Evolutionary conservation across 2,329 filamentous ascomycete genomes (phyloP).

Genomic region (Colletotrichum brevisporum): DNA sequence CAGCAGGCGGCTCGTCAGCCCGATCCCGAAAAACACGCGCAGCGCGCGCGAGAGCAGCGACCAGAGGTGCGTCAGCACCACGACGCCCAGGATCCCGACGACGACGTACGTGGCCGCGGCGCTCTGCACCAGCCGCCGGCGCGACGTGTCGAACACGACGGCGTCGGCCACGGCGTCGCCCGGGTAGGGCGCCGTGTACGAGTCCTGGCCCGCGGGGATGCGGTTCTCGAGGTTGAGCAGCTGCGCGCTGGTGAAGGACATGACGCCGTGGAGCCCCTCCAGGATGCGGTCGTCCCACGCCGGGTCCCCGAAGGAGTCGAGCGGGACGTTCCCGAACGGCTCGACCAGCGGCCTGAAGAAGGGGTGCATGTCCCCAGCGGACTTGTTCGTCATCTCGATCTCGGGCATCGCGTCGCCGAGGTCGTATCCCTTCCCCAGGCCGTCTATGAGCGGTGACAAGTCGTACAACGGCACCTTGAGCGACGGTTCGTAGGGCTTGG

Average conservation of each 20-base stretch:
- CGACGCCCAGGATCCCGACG: conserved; percentile 4
- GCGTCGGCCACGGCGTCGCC: neutral
- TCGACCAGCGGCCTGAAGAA: conserved; percentile 3
- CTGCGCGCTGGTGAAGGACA: conserved; percentile 10
- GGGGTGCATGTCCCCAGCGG: neutral
- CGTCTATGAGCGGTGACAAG: neutral
- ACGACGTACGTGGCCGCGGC: conserved; percentile 4
- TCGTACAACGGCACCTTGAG: conserved; percentile 7
- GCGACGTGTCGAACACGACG: neutral
- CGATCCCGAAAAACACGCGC: neutral
- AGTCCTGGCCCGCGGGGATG: neutral
- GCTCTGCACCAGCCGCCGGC: conserved; percentile 18
- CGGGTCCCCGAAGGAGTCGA: conserved; percentile 12
- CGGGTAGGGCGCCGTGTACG: neutral
- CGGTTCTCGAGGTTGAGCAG: conserved; percentile 24
- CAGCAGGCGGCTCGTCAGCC: neutral
- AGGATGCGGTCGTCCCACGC: conserved; percentile 1
- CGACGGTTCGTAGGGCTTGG: neutral
- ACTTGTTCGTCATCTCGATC: neutral
- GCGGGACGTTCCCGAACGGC: conserved; percentile 6
- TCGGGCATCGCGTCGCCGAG: neutral
- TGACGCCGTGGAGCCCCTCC: neutral
- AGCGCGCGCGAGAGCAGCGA: neutral
- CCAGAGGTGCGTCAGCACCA: neutral
- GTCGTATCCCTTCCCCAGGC: neutral